phyloP scores from a whole-genome alignment of 495 filamentous ascomycete genomes.

The Daldinia loculata region DNA sequence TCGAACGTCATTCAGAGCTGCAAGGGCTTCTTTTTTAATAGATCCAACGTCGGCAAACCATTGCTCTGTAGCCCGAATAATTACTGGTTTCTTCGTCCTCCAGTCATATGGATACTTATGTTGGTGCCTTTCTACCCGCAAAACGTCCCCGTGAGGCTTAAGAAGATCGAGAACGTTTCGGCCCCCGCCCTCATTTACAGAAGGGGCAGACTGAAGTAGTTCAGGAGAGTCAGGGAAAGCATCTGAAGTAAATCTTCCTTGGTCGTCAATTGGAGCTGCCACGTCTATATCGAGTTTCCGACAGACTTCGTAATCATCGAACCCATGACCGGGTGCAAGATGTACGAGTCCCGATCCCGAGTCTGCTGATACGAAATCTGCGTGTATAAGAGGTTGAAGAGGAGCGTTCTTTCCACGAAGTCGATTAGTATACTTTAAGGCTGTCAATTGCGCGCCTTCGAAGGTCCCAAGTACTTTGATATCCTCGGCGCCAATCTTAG shows the following conservation, averaged over 20 bases:
- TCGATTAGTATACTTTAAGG: constrained; percentile 70
- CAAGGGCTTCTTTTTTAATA: constrained; percentile 76
- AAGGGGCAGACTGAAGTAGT: constrained; percentile 57
- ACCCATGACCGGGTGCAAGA: constrained; percentile 91
- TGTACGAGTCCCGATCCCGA: constrained; percentile 95
- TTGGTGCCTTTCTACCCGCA: constrained; percentile 71
- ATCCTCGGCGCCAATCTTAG: constrained; percentile 42
- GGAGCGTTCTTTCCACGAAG: constrained; percentile 63
- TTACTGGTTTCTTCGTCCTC: constrained; percentile 91
- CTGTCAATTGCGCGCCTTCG: constrained; percentile 69
- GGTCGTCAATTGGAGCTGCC: constrained; percentile 81
- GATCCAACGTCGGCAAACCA: constrained; percentile 94
- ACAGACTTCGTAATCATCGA: constrained; percentile 94
- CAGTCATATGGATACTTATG: constrained; percentile 99
- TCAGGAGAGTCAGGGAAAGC: constrained; percentile 73
- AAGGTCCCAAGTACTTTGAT: constrained; percentile 66
- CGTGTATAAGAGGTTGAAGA: constrained; percentile 75
- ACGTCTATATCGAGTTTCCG: constrained; percentile 68
- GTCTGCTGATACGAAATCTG: constrained; percentile 83
- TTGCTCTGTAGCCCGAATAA: constrained; percentile 91
- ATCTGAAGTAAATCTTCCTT: constrained; percentile 78
- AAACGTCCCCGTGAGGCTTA: constrained; percentile 57
- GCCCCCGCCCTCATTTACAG: constrained; percentile 67
- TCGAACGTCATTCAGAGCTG: constrained; percentile 71
- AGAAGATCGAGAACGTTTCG: constrained; percentile 73